Base-by-base conservation (phyloP, 2,329 filamentous ascomycete genomes). In the Phialophora macrospora region DNA sequence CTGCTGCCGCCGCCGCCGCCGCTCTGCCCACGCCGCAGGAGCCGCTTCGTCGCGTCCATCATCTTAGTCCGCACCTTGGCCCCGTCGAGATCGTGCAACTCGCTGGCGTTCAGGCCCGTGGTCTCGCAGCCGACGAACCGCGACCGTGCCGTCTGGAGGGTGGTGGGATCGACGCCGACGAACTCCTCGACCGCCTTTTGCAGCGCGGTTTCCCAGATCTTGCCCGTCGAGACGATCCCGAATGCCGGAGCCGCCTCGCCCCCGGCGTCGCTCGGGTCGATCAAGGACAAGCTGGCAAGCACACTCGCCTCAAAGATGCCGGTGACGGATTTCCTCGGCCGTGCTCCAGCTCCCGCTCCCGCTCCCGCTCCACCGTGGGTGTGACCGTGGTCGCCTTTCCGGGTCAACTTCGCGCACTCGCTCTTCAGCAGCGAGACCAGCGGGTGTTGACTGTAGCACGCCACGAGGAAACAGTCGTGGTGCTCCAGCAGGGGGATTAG, bases 261-360 rank as follows among this genome's bases (percentile, higher is more conserved):
- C 3, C 22, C 38, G 12, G 3, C n/a, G n/a, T 34, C 46, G 12
- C n/a, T 8, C 4, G 65, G 68, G 62, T 81, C 79, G 41, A 85
- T 77, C 60, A 83, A 69, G 57, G 88, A 85, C 9, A 93, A 74
- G 1, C 87, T 85, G 0, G 87, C 81, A 2, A 88, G 80, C 14
- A 97, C 82, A 73, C 89, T 92, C 0, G 92, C 90, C 77, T 97
- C 93, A 73, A 97, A 95, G 63, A 98, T 97, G 5, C 94, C 93
- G 0, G 87, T 88, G 4, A 92, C 88, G 38, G 87, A 84, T 77
- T 80, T 85, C 65, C 75, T 76, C 9, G 69, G 38, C 38, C 51
- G 11, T 20, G 41, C 24, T 11, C 62, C n/a, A n/a, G n/a, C 64
- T 22, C 17, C 44, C 1, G 67, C 68, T 32, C 30, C 30, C 9